Base-by-base conservation (phyloP, 1,284 basidiomycete genomes). In the Phellinidium pouzarii region DNA sequence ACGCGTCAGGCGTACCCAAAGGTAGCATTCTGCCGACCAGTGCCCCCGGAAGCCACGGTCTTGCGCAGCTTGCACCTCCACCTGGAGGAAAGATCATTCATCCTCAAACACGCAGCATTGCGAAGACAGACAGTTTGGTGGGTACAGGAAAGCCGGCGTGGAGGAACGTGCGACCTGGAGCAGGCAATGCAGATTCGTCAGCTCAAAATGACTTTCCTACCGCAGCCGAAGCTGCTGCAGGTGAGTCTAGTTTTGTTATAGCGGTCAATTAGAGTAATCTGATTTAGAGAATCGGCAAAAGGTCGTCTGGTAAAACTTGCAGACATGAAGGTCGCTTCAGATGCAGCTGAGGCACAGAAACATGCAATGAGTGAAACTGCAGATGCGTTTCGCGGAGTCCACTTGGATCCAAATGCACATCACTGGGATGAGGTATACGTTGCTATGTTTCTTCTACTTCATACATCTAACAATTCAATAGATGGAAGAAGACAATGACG, bases 381-480 rank as follows among this genome's bases (percentile, higher is more conserved):
- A n/a, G 93, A 95, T 67, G 87, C 91, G 1, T 97, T 97, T 67
- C 79, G 91, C 41, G 91, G 91, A 0, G 84, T 91, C 1, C 93
- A 95, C 68, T 71, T 96, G 44, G 84, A 94, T 70, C 90, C 92
- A 43, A 93, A 94, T 63, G 83, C 88, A 3, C 90, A 93, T 65
- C 91, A 95, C 64, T 97, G 94, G 94, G 94, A 96, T 62, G 91
- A 94, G 77, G 92, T 95, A 55, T 23, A 26, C 44, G 40, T 37
- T 51, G 5, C 50, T 29, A 14, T 53, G 51, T 22, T 12, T 22
- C 9, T 37, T n/a, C 38, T 12, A 26, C 6, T 43, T 25, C 48
- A 22, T 29, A 42, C 27, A 34, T 54, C 61, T 25, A 63, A 52
- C 25, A 5, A 48, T 34, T 54, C 7, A 9, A 4, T 45, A 54